phyloP scores from a whole-genome alignment of 225 moss, liverwort and hornwort species.

The Marchantia polymorpha region DNA sequence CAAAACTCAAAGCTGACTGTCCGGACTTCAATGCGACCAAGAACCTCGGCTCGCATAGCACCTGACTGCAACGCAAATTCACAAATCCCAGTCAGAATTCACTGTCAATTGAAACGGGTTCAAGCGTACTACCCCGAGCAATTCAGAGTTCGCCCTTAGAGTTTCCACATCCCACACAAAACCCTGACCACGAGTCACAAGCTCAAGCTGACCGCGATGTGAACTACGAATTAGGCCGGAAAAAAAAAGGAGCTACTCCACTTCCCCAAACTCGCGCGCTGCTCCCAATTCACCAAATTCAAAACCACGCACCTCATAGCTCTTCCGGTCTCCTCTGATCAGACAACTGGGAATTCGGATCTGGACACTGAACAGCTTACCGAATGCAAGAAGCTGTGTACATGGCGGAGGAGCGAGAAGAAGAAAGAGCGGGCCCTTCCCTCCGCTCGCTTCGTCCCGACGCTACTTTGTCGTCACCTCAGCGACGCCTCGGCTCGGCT shows the following conservation, averaged over 20 bases:
- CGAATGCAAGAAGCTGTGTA: slow-evolving; percentile 20
- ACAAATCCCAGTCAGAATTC: background rate
- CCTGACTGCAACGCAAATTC: slow-evolving; percentile 25
- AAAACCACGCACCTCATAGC: slow-evolving; percentile 17
- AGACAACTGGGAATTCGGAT: background rate
- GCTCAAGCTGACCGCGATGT: too few species aligned
- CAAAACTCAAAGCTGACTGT: slow-evolving; percentile 26
- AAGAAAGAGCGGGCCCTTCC: background rate
- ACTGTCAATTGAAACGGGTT: background rate
- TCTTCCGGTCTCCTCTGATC: background rate
- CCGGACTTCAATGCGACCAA: slow-evolving; percentile 41
- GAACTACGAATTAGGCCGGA: background rate
- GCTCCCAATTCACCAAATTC: background rate
- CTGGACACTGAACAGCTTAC: slow-evolving; percentile 12
- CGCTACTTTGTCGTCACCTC: slow-evolving; percentile 7
- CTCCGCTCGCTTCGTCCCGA: too few species aligned
- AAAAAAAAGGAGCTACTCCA: background rate
- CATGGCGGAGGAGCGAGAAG: slow-evolving; percentile 3
- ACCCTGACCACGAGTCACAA: background rate
- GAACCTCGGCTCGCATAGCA: slow-evolving; percentile 38
- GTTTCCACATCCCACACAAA: background rate
- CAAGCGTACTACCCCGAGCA: background rate
- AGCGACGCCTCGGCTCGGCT: background rate
- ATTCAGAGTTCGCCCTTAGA: background rate
- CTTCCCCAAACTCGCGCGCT: background rate